Evolutionary conservation across 2,329 filamentous ascomycete genomes (phyloP).

Genomic region (Zymoseptoria passerinii): DNA sequence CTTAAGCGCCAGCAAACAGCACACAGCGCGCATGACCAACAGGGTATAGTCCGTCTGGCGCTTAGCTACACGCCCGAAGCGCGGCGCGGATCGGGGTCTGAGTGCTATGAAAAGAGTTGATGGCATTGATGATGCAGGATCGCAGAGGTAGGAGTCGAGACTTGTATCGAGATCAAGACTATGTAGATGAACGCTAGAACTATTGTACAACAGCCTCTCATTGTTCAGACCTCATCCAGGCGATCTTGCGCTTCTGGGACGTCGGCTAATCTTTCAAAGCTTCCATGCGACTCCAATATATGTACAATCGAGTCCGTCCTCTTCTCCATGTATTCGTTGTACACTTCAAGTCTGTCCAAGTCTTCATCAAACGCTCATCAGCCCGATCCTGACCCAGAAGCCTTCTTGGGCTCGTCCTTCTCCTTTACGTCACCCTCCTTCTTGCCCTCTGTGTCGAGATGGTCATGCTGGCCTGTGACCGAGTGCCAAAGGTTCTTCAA

Average conservation of each 20-base stretch:
- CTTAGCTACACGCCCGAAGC: not conserved
- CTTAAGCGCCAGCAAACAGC: not conserved
- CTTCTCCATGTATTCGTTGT: not conserved
- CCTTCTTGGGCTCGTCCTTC: conserved; percentile 30
- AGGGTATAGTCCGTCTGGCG: not conserved
- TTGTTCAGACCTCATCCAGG: not conserved
- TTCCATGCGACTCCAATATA: not conserved
- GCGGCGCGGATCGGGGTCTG: not conserved
- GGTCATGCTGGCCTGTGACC: conserved; percentile 62
- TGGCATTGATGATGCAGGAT: not conserved
- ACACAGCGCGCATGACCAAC: not conserved
- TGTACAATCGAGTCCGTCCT: not conserved
- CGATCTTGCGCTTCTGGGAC: not conserved
- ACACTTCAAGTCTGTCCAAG: not conserved
- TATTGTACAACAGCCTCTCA: not conserved
- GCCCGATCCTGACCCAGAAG: conserved; percentile 28
- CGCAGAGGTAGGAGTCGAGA: not conserved
- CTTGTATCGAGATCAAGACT: not conserved
- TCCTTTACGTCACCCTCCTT: conserved; percentile 16
- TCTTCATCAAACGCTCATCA: conserved; percentile 3
- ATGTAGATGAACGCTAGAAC: not conserved
- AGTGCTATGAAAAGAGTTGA: not conserved
- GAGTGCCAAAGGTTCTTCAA: conserved; percentile 90
- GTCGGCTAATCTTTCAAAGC: not conserved
- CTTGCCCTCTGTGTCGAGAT: conserved; percentile 12